Conservation (phyloP, 2,329 filamentous ascomycete species). For the Byssothecium circinans region DNA sequence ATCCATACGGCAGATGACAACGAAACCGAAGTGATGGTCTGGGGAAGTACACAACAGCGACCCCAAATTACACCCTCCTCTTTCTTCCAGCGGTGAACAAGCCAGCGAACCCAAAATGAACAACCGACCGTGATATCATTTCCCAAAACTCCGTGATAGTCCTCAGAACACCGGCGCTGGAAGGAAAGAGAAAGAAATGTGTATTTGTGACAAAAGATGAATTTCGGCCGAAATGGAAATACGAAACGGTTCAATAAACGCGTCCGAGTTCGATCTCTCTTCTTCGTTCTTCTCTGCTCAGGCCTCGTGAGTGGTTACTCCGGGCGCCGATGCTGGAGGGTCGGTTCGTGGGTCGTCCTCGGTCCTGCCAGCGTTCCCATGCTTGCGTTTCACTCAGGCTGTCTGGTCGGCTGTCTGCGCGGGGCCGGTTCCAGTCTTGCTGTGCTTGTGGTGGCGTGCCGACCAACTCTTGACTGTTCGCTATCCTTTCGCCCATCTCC, state of each 20-base stretch:
- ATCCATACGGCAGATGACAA: neutral
- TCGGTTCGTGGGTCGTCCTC: slow-evolving; percentile 31
- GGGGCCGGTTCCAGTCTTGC: slow-evolving; percentile 22
- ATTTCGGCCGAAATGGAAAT: neutral
- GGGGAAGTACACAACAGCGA: too few species aligned
- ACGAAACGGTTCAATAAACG: neutral
- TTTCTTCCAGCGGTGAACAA: neutral
- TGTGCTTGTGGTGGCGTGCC: slow-evolving; percentile 31
- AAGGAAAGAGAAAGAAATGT: neutral
- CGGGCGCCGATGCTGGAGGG: slow-evolving; percentile 25
- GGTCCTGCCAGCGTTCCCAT: slow-evolving; percentile 33
- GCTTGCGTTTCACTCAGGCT: slow-evolving; percentile 33
- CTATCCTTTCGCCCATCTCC: slow-evolving; percentile 27
- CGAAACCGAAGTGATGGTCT: too few species aligned
- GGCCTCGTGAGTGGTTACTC: slow-evolving; percentile 33
- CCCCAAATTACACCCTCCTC: neutral
- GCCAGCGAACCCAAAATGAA: neutral
- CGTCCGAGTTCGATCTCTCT: slow-evolving; percentile 46
- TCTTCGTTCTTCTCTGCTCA: slow-evolving; percentile 45
- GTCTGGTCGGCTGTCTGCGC: slow-evolving; percentile 30
- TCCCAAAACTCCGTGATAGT: neutral
- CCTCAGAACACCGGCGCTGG: slow-evolving; percentile 13
- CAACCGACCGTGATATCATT: neutral
- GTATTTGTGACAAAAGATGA: neutral
- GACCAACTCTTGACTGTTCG: slow-evolving; percentile 34